Conservation (phyloP, 768 basidiomycete species). For the Russula brevipes region DNA sequence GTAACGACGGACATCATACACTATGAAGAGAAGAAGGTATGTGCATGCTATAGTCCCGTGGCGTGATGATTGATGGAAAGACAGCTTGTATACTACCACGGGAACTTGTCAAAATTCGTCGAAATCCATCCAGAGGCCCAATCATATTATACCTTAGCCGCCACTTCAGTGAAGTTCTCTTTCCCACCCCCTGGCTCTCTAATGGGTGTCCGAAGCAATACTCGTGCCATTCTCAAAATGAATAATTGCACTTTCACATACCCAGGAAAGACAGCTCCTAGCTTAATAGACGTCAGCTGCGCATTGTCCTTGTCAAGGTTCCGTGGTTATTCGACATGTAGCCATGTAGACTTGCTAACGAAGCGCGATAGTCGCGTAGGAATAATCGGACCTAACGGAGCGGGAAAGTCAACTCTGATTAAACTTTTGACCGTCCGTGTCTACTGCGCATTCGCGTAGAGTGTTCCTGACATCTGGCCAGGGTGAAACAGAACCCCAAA, state of each 20-base stretch:
- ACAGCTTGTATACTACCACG: constrained; percentile 88
- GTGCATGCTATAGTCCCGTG: constrained; percentile 23
- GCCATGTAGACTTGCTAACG: constrained; percentile 28
- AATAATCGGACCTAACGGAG: constrained; percentile 89
- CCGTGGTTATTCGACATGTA: constrained; percentile 1
- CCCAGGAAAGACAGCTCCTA: constrained; percentile 74
- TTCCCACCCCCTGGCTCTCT: constrained; percentile 95
- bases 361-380: constrained; percentile 68
- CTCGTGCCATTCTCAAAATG: constrained; percentile 92
- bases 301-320: constrained; percentile 89
- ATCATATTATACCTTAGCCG: constrained; percentile 94
- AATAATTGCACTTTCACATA: constrained; percentile 91
- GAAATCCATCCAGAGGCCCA: constrained; percentile 87
- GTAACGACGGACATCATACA: constrained; percentile 96
- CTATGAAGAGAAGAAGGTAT: constrained; percentile 89
- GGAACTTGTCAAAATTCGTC: constrained; percentile 88
- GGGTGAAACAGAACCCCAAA: constrained; percentile 90
- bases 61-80: constrained; percentile 5
- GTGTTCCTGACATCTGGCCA: constrained; percentile 29
- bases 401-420: constrained; percentile 93
- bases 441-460: constrained; percentile 2
- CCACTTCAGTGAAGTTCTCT: constrained; percentile 88
- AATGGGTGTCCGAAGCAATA: constrained; percentile 95
- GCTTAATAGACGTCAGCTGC: constrained; percentile 83
- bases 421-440: constrained; percentile 77